Base-by-base conservation (phyloP, 1,284 basidiomycete species). In the Athelia psychrophila region DNA sequence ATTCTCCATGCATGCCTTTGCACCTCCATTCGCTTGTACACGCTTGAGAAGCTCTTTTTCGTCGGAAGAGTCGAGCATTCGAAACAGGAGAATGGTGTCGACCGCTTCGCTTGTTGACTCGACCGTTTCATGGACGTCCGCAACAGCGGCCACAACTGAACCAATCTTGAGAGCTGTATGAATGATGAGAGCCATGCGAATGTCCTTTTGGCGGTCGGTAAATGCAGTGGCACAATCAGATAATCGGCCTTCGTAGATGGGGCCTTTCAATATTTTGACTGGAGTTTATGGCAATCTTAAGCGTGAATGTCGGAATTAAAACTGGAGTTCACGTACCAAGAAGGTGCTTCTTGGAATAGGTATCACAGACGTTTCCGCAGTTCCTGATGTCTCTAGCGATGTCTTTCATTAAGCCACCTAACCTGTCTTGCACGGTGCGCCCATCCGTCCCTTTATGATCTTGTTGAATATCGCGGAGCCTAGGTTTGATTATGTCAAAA, bases 201-300 rank as follows among this genome's bases (percentile, higher is more conserved):
- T 63, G 5, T 71, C 64, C 23, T 57, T 54, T 40, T 69, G 67
- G 10, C 69, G 64, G 10, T 63, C 59, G 9, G 55, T 55, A 56
- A 77, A 77, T 3, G 51, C 61, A 15, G 58, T 50, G 12, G 67
- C 60, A 50, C 64, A 75, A 3, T 52, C 64, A 2, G 68, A 61
- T 3, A 78, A 64, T 3, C 61, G 65, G 3, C 44, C 44, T 47
- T 76, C 69, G 65, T 75, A 78, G 36, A 63, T 56, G 5, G 54
- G 53, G 10, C 58, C 19, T 66, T 70, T 70, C 32, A 77, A 47
- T 0, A 72, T 64, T 51, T 72, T 75, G 2, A 70, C 71, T 58
- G 66, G n/a, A 1, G 51, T 15, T 32, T 24, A 23, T 42, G 18
- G 44, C 10, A 12, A 27, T 19, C 13, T 45, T 27, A 19, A 30